A percentile compares a stretch with the other conserved stretches of the same genome.
Conservation (phyloP, 2,329 filamentous ascomycete genomes). For the Colletotrichum sublineola region DNA sequence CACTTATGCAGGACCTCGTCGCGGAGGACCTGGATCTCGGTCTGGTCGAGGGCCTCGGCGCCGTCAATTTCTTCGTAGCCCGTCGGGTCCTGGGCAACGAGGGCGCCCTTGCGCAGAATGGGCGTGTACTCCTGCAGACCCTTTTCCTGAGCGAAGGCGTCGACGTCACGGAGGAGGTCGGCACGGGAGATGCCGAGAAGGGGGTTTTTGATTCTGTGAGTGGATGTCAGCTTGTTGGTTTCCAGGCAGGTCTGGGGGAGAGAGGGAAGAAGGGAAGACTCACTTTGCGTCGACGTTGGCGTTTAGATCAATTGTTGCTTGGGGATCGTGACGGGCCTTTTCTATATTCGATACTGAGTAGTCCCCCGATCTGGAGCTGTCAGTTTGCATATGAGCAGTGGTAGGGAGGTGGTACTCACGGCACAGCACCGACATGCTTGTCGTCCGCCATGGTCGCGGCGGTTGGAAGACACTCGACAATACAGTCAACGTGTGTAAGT, state of each 20-base stretch:
- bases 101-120: constrained; percentile 61
- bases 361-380: neutral
- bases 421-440: constrained; percentile 11
- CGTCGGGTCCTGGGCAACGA: constrained; percentile 67
- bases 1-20: constrained; percentile 63
- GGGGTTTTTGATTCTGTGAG: constrained; percentile 58
- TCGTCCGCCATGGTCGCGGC: constrained; percentile 28
- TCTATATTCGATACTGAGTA: constrained; percentile 17
- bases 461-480: neutral
- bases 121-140: constrained; percentile 61
- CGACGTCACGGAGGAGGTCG: constrained; percentile 66
- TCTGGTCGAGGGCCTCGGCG: constrained; percentile 55
- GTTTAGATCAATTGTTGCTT: constrained; percentile 56
- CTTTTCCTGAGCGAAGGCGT: constrained; percentile 64
- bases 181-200: constrained; percentile 58
- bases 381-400: neutral
- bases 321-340: constrained; percentile 21
- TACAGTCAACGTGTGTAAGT: neutral
- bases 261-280: constrained; percentile 37
- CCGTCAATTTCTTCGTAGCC: constrained; percentile 59
- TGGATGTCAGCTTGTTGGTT: constrained; percentile 40
- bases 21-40: constrained; percentile 56
- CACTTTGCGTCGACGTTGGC: constrained; percentile 62
- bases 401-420: neutral
- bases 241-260: neutral